Evolutionary conservation across 257 asterid genomes (phyloP), one percentile per base, ranked within the genome.

Genomic region (Solanum clarkiae): DNA sequence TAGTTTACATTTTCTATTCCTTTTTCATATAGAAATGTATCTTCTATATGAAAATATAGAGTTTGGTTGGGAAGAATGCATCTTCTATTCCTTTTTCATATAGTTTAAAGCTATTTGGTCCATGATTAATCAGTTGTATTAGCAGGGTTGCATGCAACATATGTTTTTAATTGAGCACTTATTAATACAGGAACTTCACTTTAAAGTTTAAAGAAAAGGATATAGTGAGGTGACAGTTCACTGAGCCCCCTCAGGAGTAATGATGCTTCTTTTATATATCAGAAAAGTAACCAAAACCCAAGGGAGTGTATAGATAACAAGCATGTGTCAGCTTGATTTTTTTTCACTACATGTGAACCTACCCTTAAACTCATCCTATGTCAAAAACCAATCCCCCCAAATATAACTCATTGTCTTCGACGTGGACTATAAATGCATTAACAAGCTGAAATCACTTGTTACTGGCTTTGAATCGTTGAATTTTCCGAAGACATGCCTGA

Each of bases 401-500:
- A 57, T 3, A 57, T 18, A 57, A 57, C 65, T 59, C 3, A 9
- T 63, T 32, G 16, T 44, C 40, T 36, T 9, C 51, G 0, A 69
- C 29, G 40, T 13, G 26, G 18, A 70, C 8, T 36, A 16, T 32
- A 17, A 4, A 70, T 70, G 13, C 55, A 70, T 42, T 16, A 9
- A 16, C 53, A 40, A 42, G 68, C 47, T 44, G 47, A 60, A 54
- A 84, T 84, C 82, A 85, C 54, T 22, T 42, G 56, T 90, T 85
- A 77, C 88, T 86, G 59, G 90, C 86, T 87, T 92, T 93, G 63
- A 93, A 88, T 77, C 47, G 88, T 79, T 87, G 95, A 71, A 94
- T 91, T 82, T 93, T 93, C 7, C 32, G 83, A 20, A 94, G 93
- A 85, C 97, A 94, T 69, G 85, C 86, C 15, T 84, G 91, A 22